Percentiles rank a stretch among this genome's conserved stretches.
Evolutionary conservation across 208 protist genomes (phyloP).

Genomic region (Trypanosoma caninum): DNA sequence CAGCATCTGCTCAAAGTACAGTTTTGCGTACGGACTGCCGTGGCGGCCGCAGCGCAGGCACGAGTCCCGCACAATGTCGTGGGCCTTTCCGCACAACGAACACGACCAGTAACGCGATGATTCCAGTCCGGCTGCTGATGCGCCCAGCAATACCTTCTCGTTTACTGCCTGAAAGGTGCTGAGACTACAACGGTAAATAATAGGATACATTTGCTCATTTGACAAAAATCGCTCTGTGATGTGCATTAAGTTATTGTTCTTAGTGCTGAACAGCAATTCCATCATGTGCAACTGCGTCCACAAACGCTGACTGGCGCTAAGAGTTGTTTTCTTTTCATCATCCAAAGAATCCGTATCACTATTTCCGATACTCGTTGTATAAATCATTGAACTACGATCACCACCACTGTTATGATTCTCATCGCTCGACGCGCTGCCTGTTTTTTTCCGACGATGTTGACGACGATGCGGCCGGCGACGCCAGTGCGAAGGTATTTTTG

Average conservation of each 20-base stretch:
- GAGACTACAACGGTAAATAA: slow-evolving; percentile 50
- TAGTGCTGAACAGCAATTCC: slow-evolving; percentile 53
- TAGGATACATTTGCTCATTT: slow-evolving; percentile 55
- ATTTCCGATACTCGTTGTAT: not conserved
- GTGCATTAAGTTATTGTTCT: slow-evolving; percentile 53
- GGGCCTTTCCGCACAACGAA: slow-evolving; percentile 36
- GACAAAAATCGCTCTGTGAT: slow-evolving; percentile 52
- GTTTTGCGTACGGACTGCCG: slow-evolving; percentile 33
- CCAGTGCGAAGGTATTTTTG: not conserved
- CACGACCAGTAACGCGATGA: slow-evolving; percentile 56
- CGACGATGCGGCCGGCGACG: slow-evolving; percentile 31
- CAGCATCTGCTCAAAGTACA: slow-evolving; percentile 56
- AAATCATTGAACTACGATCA: not conserved
- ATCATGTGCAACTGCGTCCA: slow-evolving; percentile 72
- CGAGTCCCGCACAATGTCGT: slow-evolving; percentile 53
- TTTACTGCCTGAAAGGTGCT: slow-evolving; percentile 2
- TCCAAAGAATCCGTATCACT: not conserved
- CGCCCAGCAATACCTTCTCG: slow-evolving; percentile 35
- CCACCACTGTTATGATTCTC: not conserved
- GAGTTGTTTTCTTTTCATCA: not conserved
- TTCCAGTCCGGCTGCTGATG: slow-evolving; percentile 34
- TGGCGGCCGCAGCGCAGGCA: slow-evolving; percentile 51
- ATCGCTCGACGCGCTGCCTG: not conserved
- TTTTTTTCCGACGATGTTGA: slow-evolving; percentile 10
- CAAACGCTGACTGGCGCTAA: slow-evolving; percentile 35